phyloP scores from a whole-genome alignment of 2,329 filamentous ascomycete species.

The Fusarium sp. region DNA sequence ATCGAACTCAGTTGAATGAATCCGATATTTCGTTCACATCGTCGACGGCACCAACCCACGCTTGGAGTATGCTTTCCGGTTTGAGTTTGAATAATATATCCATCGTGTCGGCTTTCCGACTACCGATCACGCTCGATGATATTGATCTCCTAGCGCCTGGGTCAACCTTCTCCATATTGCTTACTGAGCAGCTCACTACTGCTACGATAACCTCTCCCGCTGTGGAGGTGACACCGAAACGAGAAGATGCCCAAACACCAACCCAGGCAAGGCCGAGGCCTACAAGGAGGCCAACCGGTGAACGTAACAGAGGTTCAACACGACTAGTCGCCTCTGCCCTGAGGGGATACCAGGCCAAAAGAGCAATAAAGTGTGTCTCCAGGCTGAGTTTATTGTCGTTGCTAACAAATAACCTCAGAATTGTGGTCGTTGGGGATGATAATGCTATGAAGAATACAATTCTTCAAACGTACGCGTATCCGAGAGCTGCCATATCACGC shows the following conservation, averaged over 20 bases:
- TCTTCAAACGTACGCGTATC: constrained; percentile 4
- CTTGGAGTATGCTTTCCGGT: constrained; percentile 12
- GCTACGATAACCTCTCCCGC: rapidly evolving
- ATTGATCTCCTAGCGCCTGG: constrained; percentile 10
- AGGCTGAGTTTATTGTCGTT: no score
- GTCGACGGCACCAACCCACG: neutral
- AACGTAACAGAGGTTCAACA: neutral
- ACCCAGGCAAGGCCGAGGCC: neutral
- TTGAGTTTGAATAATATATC: constrained; percentile 16
- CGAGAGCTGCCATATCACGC: neutral
- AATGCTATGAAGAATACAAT: constrained; percentile 6
- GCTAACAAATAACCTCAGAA: neutral
- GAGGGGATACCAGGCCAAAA: neutral
- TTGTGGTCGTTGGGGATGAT: neutral
- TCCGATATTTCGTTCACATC: constrained; percentile 9
- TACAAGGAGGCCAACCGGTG: neutral
- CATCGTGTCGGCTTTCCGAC: constrained; percentile 1
- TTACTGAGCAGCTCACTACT: neutral
- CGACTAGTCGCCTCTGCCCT: neutral
- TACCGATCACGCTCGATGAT: neutral
- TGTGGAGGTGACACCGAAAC: no score
- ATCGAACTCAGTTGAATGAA: neutral
- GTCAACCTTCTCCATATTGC: constrained; percentile 6
- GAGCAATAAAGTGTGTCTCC: neutral
- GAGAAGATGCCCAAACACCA: neutral